phyloP scores from a whole-genome alignment of 148 eudicot genomes.

The Rhododendron mucronatum region DNA sequence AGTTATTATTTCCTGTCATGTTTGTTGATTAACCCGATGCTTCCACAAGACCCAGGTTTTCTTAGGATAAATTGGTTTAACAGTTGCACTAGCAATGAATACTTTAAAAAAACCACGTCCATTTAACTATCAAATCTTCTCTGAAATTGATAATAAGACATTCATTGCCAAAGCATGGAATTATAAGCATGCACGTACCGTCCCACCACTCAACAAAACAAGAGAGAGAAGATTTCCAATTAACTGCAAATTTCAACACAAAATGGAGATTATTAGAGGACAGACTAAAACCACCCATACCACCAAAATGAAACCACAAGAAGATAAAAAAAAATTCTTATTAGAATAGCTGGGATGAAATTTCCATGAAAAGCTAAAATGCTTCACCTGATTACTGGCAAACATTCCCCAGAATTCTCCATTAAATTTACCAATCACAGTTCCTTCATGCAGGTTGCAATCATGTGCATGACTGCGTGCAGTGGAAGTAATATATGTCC shows the following conservation, averaged over 20 bases:
- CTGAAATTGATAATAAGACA: not conserved
- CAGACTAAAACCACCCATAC: not conserved
- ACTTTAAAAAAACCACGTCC: not conserved
- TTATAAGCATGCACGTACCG: conserved; percentile 40
- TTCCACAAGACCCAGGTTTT: not conserved
- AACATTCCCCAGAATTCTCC: conserved; percentile 91
- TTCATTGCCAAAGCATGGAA: not conserved
- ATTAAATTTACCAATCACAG: conserved; percentile 86
- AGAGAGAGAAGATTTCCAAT: conserved; percentile 82
- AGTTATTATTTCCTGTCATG: not conserved
- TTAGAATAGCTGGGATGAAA: not conserved
- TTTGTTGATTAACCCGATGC: not conserved
- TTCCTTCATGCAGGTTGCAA: conserved; percentile 69
- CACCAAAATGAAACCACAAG: not conserved
- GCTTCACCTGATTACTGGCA: conserved; percentile 78
- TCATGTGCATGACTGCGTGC: conserved; percentile 80
- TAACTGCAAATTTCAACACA: conserved; percentile 45
- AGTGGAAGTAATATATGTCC: conserved; percentile 90
- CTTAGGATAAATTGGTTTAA: not conserved
- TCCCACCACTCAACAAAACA: conserved; percentile 56
- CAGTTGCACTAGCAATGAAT: not conserved
- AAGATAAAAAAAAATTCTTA: not conserved
- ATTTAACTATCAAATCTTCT: not conserved
- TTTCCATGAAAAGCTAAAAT: conserved; percentile 1
- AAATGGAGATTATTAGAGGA: not conserved